Evolutionary conservation across 2,329 filamentous ascomycete species (phyloP).

Genomic region (Dactylellina leptospora): DNA sequence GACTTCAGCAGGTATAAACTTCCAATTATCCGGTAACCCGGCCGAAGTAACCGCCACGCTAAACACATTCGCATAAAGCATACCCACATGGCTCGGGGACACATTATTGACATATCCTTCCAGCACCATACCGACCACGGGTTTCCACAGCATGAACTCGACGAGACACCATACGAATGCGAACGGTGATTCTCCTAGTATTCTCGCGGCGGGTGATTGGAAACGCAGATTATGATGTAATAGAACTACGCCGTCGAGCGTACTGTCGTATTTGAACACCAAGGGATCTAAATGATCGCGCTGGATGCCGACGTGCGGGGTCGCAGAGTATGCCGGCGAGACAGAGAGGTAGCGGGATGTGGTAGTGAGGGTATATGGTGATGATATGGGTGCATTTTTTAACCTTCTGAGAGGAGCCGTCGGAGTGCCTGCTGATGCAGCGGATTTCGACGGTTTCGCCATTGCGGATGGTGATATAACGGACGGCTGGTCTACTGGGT

Average conservation of each 20-base stretch:
- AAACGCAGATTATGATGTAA: constrained; percentile 75
- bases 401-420: constrained; percentile 58
- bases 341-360: constrained; percentile 82
- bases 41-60: constrained; percentile 79
- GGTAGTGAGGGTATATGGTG: constrained; percentile 80
- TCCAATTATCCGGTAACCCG: constrained; percentile 77
- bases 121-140: constrained; percentile 75
- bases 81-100: constrained; percentile 85
- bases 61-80: constrained; percentile 90
- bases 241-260: constrained; percentile 77
- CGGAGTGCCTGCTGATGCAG: constrained; percentile 61
- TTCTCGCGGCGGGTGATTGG: constrained; percentile 68
- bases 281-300: constrained; percentile 79
- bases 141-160: constrained; percentile 84
- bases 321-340: constrained; percentile 73
- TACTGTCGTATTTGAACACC: constrained; percentile 78
- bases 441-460: constrained; percentile 58
- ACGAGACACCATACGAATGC: constrained; percentile 88
- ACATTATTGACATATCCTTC: constrained; percentile 85
- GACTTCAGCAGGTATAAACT: constrained; percentile 72
- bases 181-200: constrained; percentile 82
- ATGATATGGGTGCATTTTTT: constrained; percentile 61
- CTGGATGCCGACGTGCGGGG: constrained; percentile 71
- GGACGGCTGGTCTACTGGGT: neutral
- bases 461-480: constrained; percentile 46